Evolutionary conservation across 2,329 filamentous ascomycete genomes (phyloP).

Genomic region (Fusarium proliferatum): DNA sequence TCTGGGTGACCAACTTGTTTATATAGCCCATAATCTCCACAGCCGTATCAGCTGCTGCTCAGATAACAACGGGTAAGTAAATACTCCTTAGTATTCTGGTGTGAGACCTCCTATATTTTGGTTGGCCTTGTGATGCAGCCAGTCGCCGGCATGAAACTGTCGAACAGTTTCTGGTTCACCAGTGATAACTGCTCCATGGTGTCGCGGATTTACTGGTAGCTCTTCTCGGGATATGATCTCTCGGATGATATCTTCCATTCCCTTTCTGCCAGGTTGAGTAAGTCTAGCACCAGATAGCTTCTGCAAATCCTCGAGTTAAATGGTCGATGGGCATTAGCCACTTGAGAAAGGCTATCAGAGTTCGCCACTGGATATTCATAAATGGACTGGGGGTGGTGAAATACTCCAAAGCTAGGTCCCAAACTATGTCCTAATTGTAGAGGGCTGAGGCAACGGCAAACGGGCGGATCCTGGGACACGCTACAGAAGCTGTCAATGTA

Average conservation of each 20-base stretch:
- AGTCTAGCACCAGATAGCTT: background rate
- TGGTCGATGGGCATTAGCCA: background rate
- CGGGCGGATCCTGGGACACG: background rate
- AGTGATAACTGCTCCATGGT: no score
- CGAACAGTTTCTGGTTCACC: background rate
- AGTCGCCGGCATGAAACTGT: background rate
- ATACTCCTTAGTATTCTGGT: background rate
- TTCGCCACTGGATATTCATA: background rate
- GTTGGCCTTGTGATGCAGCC: background rate
- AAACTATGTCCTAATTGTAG: background rate
- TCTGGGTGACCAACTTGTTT: background rate
- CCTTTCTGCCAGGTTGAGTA: background rate
- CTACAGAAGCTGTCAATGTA: background rate
- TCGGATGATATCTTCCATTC: background rate
- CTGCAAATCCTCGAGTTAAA: background rate
- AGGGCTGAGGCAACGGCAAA: background rate
- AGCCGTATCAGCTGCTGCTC: background rate
- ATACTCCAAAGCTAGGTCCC: background rate
- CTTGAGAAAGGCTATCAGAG: background rate
- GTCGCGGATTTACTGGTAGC: background rate
- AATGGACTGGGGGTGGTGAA: background rate
- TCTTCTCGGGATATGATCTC: background rate
- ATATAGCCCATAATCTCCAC: accelerated
- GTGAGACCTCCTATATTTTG: background rate
- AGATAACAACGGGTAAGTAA: no score